Conservation (phyloP, 2,329 filamentous ascomycete genomes). For the Reticulascus tulasneorum region DNA sequence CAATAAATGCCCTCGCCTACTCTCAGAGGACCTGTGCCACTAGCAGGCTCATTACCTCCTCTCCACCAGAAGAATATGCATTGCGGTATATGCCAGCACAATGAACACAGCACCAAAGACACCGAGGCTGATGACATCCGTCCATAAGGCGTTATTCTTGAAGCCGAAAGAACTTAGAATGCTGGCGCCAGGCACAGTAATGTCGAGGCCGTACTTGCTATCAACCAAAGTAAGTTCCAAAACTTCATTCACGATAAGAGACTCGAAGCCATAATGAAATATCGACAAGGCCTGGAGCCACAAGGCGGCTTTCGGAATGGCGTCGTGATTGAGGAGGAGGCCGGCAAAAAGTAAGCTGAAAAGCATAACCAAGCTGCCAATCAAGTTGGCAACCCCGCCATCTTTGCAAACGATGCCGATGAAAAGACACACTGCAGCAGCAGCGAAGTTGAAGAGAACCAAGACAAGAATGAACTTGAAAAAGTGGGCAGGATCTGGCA, state of each 20-base stretch:
- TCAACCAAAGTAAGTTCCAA: constrained; percentile 84
- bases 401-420: constrained; percentile 96
- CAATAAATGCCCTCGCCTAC: no score
- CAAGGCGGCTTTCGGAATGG: constrained; percentile 76
- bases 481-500: constrained; percentile 78
- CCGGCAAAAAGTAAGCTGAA: constrained; percentile 95
- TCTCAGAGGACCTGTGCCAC: no score
- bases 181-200: constrained; percentile 89
- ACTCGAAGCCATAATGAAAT: constrained; percentile 97
- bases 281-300: constrained; percentile 95
- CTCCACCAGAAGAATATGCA: constrained; percentile 92
- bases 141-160: constrained; percentile 80
- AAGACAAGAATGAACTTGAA: constrained; percentile 87
- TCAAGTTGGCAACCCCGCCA: constrained; percentile 82
- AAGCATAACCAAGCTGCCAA: constrained; percentile 94
- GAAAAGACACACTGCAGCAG: constrained; percentile 88
- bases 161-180: constrained; percentile 96
- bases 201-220: constrained; percentile 93
- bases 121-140: constrained; percentile 75
- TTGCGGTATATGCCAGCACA: constrained; percentile 80
- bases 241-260: constrained; percentile 95
- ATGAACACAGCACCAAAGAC: constrained; percentile 82
- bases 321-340: constrained; percentile 89
- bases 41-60: constrained; percentile 60
- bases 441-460: constrained; percentile 92